Percentiles rank a stretch among this genome's conserved stretches.
These are phyloP conservation scores for Olyra latifolia DNA, from an alignment of 176 grass and related monocot species.

Conservation along the genomic window DNA sequence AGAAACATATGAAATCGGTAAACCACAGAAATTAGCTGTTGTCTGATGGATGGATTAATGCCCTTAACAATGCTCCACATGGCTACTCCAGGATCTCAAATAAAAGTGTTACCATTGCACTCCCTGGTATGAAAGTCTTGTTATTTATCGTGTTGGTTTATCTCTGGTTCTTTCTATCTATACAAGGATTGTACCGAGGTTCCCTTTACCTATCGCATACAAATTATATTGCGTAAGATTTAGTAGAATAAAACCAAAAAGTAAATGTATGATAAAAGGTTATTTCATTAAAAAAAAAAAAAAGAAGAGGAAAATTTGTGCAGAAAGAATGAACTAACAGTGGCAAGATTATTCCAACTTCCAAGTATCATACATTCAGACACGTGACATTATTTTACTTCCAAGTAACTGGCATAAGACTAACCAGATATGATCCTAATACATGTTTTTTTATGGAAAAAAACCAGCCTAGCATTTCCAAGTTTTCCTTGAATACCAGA, in stretches of 20 bases:
- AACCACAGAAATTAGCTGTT: not conserved
- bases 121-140: not conserved
- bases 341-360: not conserved
- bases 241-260: not conserved
- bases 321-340: not conserved
- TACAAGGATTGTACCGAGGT: not conserved
- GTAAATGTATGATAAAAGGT: not conserved
- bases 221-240: not conserved
- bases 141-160: not conserved
- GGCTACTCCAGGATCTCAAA: not conserved
- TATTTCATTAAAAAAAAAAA: not conserved
- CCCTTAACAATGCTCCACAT: not conserved
- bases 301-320: not conserved
- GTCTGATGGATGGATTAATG: not conserved
- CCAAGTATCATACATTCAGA: not conserved
- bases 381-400: not conserved
- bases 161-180: not conserved
- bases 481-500: not conserved
- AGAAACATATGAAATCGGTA: not conserved
- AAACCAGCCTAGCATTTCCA: not conserved
- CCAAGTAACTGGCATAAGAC: not conserved
- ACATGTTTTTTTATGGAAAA: not conserved
- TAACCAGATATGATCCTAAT: not conserved
- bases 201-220: not conserved
- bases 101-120: not conserved